A percentile compares a stretch with the other conserved stretches of the same genome.
These are phyloP conservation scores for Herpetomonas samuelpessoai DNA, from an alignment of 208 protist genomes.

Conservation along the genomic window DNA sequence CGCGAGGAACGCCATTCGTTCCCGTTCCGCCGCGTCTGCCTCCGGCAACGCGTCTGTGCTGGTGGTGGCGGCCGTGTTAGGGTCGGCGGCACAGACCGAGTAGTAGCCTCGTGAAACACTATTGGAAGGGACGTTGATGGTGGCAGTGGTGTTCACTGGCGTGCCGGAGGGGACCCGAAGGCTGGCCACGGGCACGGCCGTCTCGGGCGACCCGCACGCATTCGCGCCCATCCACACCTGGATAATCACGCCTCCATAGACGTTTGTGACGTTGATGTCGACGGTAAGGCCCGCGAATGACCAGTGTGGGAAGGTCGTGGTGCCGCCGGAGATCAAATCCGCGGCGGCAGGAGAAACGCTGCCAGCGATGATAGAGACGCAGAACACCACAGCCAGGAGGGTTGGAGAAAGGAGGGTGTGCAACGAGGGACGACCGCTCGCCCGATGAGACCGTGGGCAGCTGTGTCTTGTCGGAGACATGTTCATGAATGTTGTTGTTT, in stretches of 20 bases:
- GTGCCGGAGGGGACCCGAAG: background rate
- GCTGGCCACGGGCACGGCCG: background rate
- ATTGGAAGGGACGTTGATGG: background rate
- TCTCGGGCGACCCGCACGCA: background rate
- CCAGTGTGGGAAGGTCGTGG: background rate
- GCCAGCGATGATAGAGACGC: too few species aligned
- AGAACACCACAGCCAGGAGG: too few species aligned
- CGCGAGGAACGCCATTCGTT: background rate
- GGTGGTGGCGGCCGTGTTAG: background rate
- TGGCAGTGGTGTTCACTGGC: background rate
- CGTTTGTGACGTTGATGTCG: background rate
- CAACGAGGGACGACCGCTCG: too few species aligned
- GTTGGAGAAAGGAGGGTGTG: too few species aligned
- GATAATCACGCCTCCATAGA: background rate
- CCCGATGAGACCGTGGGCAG: too few species aligned
- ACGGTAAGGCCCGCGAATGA: slow-evolving; percentile 1
- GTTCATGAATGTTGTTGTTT: too few species aligned
- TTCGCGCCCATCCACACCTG: slow-evolving; percentile 10
- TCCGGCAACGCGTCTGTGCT: background rate
- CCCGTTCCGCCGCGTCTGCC: too few species aligned
- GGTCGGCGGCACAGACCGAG: background rate
- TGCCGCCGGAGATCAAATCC: background rate
- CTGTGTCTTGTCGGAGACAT: too few species aligned
- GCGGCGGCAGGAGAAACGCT: too few species aligned
- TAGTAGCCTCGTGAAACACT: background rate